These are phyloP conservation scores for Dysphania ambrosioides DNA, from an alignment of 148 eudicot species.

Conservation along the genomic window DNA sequence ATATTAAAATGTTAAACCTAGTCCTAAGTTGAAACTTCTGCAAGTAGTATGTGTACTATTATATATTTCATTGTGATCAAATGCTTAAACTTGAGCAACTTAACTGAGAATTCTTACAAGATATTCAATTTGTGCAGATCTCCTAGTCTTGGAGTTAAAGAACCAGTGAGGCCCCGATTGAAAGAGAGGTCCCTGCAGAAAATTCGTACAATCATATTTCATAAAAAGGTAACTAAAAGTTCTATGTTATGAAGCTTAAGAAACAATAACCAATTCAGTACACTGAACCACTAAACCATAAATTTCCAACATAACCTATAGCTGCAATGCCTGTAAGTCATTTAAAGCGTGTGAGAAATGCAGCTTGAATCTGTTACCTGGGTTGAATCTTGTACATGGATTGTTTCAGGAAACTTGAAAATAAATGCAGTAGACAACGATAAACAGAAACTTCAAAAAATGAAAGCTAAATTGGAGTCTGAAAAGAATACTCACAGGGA, in stretches of 20 bases:
- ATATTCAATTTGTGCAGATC: constrained; percentile 56
- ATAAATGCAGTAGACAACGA: too few species aligned
- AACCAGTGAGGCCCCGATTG: constrained; percentile 68
- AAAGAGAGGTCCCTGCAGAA: constrained; percentile 76
- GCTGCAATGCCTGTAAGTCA: neutral
- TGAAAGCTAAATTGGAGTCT: too few species aligned
- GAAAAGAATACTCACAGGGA: constrained; percentile 55
- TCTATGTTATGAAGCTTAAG: neutral
- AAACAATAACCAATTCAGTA: neutral
- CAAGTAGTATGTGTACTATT: neutral
- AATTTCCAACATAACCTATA: neutral
- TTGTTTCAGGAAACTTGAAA: too few species aligned
- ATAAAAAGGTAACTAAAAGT: neutral
- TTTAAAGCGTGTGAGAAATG: constrained; percentile 1
- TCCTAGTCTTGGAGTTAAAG: constrained; percentile 67
- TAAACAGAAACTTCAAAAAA: too few species aligned
- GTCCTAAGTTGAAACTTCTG: neutral
- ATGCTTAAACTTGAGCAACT: neutral
- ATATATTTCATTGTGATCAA: neutral
- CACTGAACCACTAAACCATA: neutral
- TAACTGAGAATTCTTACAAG: constrained; percentile 44
- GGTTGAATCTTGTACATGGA: too few species aligned
- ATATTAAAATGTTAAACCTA: constrained; percentile 1
- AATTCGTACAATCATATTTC: neutral
- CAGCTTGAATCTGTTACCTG: neutral